Conservation (phyloP, 805 yeast species). For the Suhomyces canberraensis region DNA sequence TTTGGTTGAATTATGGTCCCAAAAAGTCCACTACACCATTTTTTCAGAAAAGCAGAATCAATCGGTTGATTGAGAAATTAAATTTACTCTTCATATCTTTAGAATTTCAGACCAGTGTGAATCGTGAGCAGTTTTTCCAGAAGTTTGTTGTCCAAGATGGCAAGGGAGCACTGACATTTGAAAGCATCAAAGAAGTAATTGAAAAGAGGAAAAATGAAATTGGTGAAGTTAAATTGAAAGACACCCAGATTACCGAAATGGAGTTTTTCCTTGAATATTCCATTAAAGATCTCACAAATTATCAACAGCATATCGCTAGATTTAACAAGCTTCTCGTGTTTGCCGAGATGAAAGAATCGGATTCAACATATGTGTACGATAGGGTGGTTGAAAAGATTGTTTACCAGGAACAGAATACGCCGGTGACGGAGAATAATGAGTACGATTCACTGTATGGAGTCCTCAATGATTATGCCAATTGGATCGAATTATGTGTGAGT, state of each 20-base stretch:
- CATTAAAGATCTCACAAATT: slow-evolving; percentile 36
- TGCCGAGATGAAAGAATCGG: slow-evolving; percentile 31
- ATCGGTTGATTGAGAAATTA: slow-evolving; percentile 45
- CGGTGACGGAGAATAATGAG: not conserved
- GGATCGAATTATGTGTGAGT: slow-evolving; percentile 23
- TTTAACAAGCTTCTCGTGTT: slow-evolving; percentile 37
- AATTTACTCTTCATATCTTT: slow-evolving; percentile 44
- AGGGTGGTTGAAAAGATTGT: slow-evolving; percentile 4
- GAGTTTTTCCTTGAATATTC: slow-evolving; percentile 49
- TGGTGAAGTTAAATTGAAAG: slow-evolving; percentile 22
- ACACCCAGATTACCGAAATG: slow-evolving; percentile 34
- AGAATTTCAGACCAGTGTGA: slow-evolving; percentile 26
- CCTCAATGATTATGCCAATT: slow-evolving; percentile 15
- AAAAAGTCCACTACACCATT: slow-evolving; percentile 19
- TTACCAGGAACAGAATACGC: too few relatives aligned
- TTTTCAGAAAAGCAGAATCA: slow-evolving; percentile 45
- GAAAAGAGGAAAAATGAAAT: slow-evolving; percentile 17
- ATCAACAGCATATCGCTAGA: slow-evolving; percentile 24
- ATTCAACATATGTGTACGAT: slow-evolving; percentile 22
- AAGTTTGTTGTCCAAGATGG: slow-evolving; percentile 9
- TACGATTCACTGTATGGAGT: slow-evolving; percentile 9
- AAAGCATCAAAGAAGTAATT: slow-evolving; percentile 25
- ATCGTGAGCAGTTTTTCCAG: slow-evolving; percentile 5
- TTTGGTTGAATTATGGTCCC: slow-evolving; percentile 24
- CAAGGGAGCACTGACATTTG: slow-evolving; percentile 28